phyloP scores from a whole-genome alignment of 2,329 filamentous ascomycete species.

The Cercospora zeae-maydis region DNA sequence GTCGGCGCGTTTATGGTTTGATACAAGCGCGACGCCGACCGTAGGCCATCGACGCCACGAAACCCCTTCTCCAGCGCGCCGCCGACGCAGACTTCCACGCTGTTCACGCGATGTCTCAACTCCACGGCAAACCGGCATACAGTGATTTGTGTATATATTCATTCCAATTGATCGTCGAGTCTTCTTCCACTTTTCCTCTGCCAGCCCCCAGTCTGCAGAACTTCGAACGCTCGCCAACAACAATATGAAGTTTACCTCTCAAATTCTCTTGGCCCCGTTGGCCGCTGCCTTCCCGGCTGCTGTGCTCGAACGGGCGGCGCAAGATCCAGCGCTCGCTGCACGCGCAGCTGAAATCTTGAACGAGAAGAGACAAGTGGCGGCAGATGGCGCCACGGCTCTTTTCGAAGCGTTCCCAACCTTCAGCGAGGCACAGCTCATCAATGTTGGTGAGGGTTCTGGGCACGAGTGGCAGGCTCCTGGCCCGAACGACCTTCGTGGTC shows the following conservation, averaged over 20 bases:
- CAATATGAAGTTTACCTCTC: slow-evolving; percentile 12
- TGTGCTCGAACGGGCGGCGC: slow-evolving; percentile 11
- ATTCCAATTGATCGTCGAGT: not conserved
- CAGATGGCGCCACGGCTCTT: slow-evolving; percentile 22
- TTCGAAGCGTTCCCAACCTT: slow-evolving; percentile 32
- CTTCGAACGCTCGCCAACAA: not conserved
- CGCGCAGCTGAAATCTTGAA: slow-evolving; percentile 22
- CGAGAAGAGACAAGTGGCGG: slow-evolving; percentile 22
- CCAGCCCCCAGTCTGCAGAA: not conserved
- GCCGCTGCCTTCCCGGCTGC: slow-evolving; percentile 18
- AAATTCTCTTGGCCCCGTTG: slow-evolving; percentile 11
- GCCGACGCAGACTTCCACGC: not conserved
- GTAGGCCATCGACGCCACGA: not conserved
- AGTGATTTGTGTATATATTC: not conserved
- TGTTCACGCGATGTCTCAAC: not conserved
- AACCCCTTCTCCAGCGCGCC: not conserved
- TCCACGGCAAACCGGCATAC: not conserved
- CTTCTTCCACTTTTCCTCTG: not conserved
- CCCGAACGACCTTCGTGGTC: slow-evolving; percentile 32
- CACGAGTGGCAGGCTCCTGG: slow-evolving; percentile 33
- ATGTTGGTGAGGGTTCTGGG: slow-evolving; percentile 27
- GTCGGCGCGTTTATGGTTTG: not conserved
- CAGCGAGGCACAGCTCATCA: slow-evolving; percentile 30
- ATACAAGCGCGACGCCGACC: slow-evolving; percentile 8
- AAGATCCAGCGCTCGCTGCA: slow-evolving; percentile 13